Evolutionary conservation across 495 filamentous ascomycete genomes (phyloP).

Genomic region (Podospora comata): DNA sequence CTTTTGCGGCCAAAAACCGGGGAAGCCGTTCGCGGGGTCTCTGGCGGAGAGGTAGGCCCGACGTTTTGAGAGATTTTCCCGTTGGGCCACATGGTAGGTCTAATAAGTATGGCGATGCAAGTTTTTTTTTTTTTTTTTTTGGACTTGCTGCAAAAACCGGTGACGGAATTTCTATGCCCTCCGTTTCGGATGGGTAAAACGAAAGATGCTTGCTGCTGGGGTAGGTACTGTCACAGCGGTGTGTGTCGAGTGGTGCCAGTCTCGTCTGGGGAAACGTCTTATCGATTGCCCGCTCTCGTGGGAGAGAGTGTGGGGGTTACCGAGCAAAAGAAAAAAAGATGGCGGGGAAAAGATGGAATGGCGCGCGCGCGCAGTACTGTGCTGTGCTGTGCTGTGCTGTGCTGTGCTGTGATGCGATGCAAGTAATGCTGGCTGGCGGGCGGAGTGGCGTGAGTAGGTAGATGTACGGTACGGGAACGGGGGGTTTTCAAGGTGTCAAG

Average conservation of each 20-base stretch:
- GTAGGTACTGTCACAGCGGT: slow-evolving; percentile 12
- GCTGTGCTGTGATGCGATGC: not conserved
- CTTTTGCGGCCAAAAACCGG: slow-evolving; percentile 40
- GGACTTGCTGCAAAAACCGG: slow-evolving; percentile 13
- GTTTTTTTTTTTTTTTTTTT: not conserved
- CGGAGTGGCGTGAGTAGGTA: not conserved
- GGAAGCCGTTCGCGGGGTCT: slow-evolving; percentile 48
- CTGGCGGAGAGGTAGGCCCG: slow-evolving; percentile 53
- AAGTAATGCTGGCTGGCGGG: not conserved
- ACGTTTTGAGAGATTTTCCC: slow-evolving; percentile 44
- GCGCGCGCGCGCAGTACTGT: no score
- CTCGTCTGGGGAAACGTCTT: slow-evolving; percentile 25
- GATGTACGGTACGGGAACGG: not conserved
- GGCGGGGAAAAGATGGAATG: slow-evolving; percentile 17
- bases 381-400: no score
- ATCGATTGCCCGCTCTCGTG: slow-evolving; percentile 29
- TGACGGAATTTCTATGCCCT: slow-evolving; percentile 1
- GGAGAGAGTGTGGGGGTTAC: slow-evolving; percentile 39
- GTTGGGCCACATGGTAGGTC: slow-evolving; percentile 41
- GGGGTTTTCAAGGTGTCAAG: slow-evolving; percentile 42
- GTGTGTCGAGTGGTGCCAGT: slow-evolving; percentile 4
- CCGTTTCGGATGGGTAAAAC: not conserved
- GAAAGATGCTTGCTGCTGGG: slow-evolving; percentile 6
- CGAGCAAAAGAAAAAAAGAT: slow-evolving; percentile 8
- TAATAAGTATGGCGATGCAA: slow-evolving; percentile 40